Evolutionary conservation across 2,329 filamentous ascomycete species (phyloP).

Genomic region (Intubia oerlemansii): DNA sequence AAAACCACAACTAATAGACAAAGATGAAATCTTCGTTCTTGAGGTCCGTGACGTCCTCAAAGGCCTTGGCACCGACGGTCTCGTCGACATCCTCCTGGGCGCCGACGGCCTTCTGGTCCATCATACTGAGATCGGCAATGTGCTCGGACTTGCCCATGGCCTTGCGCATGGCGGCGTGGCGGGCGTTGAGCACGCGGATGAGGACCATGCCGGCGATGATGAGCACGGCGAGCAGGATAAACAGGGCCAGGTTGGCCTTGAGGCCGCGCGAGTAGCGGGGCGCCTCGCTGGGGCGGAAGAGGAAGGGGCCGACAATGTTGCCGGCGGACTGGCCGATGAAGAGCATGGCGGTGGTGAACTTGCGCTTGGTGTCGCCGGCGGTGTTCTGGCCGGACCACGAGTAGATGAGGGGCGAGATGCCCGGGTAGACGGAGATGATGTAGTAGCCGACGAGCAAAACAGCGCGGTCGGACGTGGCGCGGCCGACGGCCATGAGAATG

Average conservation of each 20-base stretch:
- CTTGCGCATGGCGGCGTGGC: no score
- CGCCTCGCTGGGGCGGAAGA: conserved; percentile 37
- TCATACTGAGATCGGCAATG: no score
- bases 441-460: conserved; percentile 12
- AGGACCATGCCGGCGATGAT: no score
- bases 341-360: conserved; percentile 41
- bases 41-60: no score
- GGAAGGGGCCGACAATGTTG: conserved; percentile 38
- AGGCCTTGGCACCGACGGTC: no score
- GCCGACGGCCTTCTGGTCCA: no score
- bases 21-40: no score
- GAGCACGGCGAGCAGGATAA: no score
- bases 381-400: conserved; percentile 42
- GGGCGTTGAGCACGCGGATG: no score
- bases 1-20: no score
- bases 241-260: conserved; percentile 35
- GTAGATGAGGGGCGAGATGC: conserved; percentile 32
- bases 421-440: conserved; percentile 7
- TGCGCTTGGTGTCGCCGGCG: conserved; percentile 49
- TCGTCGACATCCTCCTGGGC: no score
- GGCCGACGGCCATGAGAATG: conserved; percentile 10
- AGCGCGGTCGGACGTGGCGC: conserved; percentile 6
- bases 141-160: no score
- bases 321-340: conserved; percentile 44
- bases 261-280: conserved; percentile 36